phyloP scores from a whole-genome alignment of 2,329 filamentous ascomycete species.

The Ophiostoma novo-ulmi region DNA sequence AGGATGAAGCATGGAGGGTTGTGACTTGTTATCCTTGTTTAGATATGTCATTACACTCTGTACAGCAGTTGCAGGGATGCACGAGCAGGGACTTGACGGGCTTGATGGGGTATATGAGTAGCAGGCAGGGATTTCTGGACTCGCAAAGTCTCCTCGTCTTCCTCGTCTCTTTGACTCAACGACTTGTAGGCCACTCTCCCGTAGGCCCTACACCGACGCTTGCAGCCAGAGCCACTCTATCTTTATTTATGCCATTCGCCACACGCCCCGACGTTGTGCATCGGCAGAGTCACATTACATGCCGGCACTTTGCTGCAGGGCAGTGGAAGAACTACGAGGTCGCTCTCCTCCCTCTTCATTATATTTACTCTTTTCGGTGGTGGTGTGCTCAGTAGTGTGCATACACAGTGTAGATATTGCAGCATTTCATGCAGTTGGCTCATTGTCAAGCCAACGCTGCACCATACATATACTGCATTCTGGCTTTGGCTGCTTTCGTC shows the following conservation, averaged over 20 bases:
- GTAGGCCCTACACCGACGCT: neutral
- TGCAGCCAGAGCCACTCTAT: neutral
- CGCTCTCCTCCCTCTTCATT: neutral
- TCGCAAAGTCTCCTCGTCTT: neutral
- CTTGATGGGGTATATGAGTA: neutral
- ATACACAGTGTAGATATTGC: neutral
- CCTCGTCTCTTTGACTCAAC: neutral
- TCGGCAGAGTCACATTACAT: neutral
- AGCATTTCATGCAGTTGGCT: neutral
- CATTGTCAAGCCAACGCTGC: neutral
- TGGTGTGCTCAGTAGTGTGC: neutral
- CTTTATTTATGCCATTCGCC: neutral
- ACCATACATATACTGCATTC: neutral
- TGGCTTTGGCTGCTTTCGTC: neutral
- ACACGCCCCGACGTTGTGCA: neutral
- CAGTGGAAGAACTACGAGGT: neutral
- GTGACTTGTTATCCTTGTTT: neutral
- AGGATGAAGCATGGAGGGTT: conserved; percentile 9
- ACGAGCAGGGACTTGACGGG: neutral
- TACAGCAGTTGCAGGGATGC: neutral
- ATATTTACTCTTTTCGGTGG: neutral
- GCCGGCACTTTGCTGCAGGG: conserved; percentile 10
- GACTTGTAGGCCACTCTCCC: neutral
- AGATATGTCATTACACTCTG: neutral
- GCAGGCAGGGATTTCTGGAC: neutral